Conservation (phyloP, 768 basidiomycete genomes). For the Mycena alexandri region DNA sequence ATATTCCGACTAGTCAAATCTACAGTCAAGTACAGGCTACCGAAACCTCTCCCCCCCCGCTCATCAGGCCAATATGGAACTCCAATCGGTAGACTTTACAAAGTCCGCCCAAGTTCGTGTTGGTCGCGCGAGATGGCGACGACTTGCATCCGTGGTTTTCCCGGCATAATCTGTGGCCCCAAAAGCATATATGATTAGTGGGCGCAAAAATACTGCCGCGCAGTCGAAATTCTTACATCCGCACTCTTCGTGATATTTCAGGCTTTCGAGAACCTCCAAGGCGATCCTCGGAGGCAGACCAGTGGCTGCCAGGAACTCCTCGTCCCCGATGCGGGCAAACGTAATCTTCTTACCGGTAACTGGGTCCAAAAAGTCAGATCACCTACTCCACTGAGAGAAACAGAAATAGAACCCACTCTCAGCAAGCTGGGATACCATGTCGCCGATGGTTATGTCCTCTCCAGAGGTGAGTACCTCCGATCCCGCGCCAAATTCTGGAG, state of each 20-base stretch:
- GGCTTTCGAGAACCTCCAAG: slow-evolving; percentile 28
- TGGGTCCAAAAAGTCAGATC: neutral
- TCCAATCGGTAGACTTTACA: slow-evolving; percentile 25
- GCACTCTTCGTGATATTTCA: slow-evolving; percentile 32
- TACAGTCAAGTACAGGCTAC: neutral
- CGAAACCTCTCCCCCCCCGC: neutral
- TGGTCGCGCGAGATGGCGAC: slow-evolving; percentile 19
- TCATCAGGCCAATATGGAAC: slow-evolving; percentile 8
- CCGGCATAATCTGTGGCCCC: slow-evolving; percentile 19
- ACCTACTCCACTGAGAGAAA: neutral
- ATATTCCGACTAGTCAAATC: neutral
- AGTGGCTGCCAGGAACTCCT: slow-evolving; percentile 21
- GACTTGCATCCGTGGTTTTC: slow-evolving; percentile 15
- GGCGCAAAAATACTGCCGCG: neutral
- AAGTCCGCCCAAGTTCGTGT: slow-evolving; percentile 28
- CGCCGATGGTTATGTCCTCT: slow-evolving; percentile 22
- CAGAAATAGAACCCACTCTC: slow-evolving; percentile 7
- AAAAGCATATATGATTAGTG: too few relatives aligned
- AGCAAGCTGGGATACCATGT: slow-evolving; percentile 25
- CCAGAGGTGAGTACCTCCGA: slow-evolving; percentile 25
- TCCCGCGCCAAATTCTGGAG: slow-evolving; percentile 28
- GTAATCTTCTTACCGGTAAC: slow-evolving; percentile 29
- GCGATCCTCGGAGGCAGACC: slow-evolving; percentile 16
- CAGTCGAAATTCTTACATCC: slow-evolving; percentile 13
- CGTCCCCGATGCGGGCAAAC: slow-evolving; percentile 13